These are phyloP conservation scores for Penicillium pulvis DNA, from an alignment of 495 filamentous ascomycete species.

Conservation along the genomic window DNA sequence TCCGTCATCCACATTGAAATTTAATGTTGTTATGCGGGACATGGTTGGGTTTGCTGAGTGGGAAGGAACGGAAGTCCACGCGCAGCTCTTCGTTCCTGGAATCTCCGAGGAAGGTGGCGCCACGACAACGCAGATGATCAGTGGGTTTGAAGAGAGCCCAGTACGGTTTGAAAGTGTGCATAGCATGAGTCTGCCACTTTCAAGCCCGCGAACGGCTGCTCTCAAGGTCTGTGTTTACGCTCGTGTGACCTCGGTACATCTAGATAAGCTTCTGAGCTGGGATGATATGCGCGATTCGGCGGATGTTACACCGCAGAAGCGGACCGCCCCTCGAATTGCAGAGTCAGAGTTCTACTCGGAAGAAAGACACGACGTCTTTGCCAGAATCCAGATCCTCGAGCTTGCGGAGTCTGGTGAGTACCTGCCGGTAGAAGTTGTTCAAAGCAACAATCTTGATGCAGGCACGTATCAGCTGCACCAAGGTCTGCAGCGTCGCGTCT, in stretches of 20 bases:
- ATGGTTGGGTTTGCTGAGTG: constrained; percentile 95
- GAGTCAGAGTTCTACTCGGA: constrained; percentile 91
- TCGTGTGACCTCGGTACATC: constrained; percentile 86
- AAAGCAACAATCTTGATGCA: constrained; percentile 75
- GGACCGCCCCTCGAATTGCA: constrained; percentile 72
- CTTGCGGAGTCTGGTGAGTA: constrained; percentile 90
- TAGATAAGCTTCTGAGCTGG: constrained; percentile 98
- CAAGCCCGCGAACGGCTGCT: constrained; percentile 70
- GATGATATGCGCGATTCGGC: constrained; percentile 88
- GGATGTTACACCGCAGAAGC: constrained; percentile 53
- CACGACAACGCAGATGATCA: constrained; percentile 92
- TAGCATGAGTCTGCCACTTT: constrained; percentile 95
- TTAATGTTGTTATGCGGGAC: constrained; percentile 98
- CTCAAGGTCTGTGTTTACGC: constrained; percentile 94
- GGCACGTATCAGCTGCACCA: constrained; percentile 95
- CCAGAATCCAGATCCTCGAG: constrained; percentile 83
- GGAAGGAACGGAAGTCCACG: constrained; percentile 94
- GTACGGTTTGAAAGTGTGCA: constrained; percentile 97
- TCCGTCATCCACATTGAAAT: constrained; percentile 90
- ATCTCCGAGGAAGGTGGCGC: constrained; percentile 90
- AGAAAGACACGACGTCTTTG: constrained; percentile 92
- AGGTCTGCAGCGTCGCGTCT: constrained; percentile 86
- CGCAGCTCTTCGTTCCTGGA: constrained; percentile 91
- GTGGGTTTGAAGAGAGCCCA: constrained; percentile 91
- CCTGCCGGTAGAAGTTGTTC: constrained; percentile 87